Conservation (phyloP, 441 rosid species). For the Biscutella laevigata region DNA sequence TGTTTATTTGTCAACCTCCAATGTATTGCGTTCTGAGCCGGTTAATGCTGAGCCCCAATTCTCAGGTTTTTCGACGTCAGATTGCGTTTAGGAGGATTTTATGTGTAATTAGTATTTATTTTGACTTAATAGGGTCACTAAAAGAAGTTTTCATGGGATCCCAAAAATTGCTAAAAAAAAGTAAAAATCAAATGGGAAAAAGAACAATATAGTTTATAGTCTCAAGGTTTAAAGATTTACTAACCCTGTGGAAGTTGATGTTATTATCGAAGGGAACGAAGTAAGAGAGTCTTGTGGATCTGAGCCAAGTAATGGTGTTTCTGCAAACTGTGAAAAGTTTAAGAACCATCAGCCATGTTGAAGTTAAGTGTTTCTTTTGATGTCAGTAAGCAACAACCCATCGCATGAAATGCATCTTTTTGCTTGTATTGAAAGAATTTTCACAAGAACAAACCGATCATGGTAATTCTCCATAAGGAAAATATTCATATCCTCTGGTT, state of each 20-base stretch:
- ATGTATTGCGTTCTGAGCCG: no score
- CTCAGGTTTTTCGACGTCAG: slow-evolving; percentile 21
- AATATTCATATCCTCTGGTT: slow-evolving; percentile 29
- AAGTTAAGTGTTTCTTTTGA: slow-evolving; percentile 60
- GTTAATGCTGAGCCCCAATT: slow-evolving; percentile 27
- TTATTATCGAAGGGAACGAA: slow-evolving; percentile 31
- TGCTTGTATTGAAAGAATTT: slow-evolving; percentile 43
- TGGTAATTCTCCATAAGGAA: slow-evolving; percentile 23
- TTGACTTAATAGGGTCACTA: slow-evolving; percentile 21
- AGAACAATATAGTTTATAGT: not conserved
- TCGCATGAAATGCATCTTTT: slow-evolving; percentile 40
- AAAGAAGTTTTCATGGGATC: slow-evolving; percentile 21
- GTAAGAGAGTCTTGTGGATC: slow-evolving; percentile 25
- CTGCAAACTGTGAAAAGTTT: slow-evolving; percentile 58
- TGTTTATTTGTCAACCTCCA: slow-evolving; percentile 23
- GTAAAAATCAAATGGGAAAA: not conserved
- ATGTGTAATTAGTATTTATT: slow-evolving; percentile 6
- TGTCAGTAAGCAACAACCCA: slow-evolving; percentile 62
- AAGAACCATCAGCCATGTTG: slow-evolving; percentile 75
- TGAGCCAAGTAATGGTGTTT: slow-evolving; percentile 31
- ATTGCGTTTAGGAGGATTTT: slow-evolving; percentile 25
- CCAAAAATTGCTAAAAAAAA: not conserved
- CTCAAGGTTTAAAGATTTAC: no score
- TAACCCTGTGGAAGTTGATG: slow-evolving; percentile 36
- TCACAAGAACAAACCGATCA: slow-evolving; percentile 30